Evolutionary conservation across 345 rosid genomes (phyloP).

Genomic region (Laguncularia racemosa): DNA sequence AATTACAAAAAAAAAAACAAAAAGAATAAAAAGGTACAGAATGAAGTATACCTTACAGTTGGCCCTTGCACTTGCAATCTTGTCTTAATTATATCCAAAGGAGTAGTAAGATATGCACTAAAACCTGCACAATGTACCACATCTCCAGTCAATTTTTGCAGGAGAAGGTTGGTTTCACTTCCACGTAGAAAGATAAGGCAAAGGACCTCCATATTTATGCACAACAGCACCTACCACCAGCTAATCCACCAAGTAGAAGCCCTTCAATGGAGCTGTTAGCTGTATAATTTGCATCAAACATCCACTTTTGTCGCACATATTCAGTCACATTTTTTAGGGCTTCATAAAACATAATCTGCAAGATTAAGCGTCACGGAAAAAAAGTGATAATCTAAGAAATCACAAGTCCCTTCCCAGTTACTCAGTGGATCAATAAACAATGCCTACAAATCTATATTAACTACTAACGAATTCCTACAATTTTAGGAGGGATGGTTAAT

Average conservation of each 20-base stretch:
- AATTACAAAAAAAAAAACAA: not conserved
- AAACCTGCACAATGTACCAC: slow-evolving; percentile 41
- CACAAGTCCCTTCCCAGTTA: too few species aligned
- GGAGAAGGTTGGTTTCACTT: slow-evolving; percentile 1
- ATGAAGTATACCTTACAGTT: slow-evolving; percentile 39
- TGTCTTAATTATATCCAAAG: slow-evolving; percentile 86
- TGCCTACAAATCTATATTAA: too few species aligned
- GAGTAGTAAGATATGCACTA: slow-evolving; percentile 86
- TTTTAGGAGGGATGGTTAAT: too few species aligned
- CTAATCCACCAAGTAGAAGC: slow-evolving; percentile 80
- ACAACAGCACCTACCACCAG: slow-evolving; percentile 67
- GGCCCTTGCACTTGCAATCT: slow-evolving; percentile 93
- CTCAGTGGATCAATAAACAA: too few species aligned
- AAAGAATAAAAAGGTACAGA: not conserved
- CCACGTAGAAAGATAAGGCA: slow-evolving; percentile 3
- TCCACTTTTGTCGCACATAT: slow-evolving; percentile 50
- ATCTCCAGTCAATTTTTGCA: not conserved
- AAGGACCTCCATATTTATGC: slow-evolving; percentile 1
- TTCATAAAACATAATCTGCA: slow-evolving; percentile 86
- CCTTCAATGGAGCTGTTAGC: slow-evolving; percentile 63
- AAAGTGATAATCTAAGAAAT: not conserved
- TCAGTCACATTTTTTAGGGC: slow-evolving; percentile 54
- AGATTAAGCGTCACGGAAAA: not conserved
- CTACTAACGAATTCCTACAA: too few species aligned
- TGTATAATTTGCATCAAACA: slow-evolving; percentile 28